A percentile compares a stretch with the other conserved stretches of the same genome.
These are phyloP conservation scores for Rhodotorula glutinis DNA, from an alignment of 1,284 basidiomycete genomes.

Conservation along the genomic window DNA sequence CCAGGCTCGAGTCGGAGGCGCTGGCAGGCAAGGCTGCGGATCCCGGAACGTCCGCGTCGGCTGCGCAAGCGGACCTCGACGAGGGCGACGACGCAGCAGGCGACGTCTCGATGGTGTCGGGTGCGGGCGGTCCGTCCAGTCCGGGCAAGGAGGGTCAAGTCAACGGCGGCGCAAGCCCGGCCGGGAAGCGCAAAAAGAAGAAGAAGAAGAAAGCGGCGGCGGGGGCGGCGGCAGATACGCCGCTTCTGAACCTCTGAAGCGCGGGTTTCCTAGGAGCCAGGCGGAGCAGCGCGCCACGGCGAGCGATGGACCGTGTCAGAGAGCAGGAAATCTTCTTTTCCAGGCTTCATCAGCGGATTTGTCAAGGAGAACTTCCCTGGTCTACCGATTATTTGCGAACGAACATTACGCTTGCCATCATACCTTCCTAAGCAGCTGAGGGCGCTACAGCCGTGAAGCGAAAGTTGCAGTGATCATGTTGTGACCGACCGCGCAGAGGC, in stretches of 20 bases:
- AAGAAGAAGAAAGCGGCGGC: slow-evolving; percentile 3
- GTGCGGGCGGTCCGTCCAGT: background rate
- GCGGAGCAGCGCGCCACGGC: no score
- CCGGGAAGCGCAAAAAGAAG: slow-evolving; percentile 15
- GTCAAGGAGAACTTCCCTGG: no score
- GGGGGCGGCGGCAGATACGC: background rate
- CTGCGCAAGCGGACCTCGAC: background rate
- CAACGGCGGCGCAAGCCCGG: slow-evolving; percentile 1
- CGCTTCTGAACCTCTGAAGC: slow-evolving; percentile 9
- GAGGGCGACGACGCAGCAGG: background rate
- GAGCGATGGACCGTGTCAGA: no score
- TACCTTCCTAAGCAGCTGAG: no score
- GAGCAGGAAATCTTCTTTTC: no score
- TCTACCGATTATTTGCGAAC: no score
- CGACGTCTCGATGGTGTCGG: background rate
- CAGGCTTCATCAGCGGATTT: no score
- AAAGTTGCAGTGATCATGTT: no score
- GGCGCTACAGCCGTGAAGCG: no score
- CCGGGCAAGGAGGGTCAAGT: background rate
- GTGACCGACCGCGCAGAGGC: no score
- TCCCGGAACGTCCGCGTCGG: background rate
- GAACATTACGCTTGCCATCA: no score
- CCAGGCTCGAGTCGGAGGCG: background rate
- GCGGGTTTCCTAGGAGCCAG: no score
- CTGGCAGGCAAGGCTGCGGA: background rate